Evolutionary conservation across 495 filamentous ascomycete species (phyloP), one percentile per base, ranked within the genome.

Genomic region (Penicillium lividum): DNA sequence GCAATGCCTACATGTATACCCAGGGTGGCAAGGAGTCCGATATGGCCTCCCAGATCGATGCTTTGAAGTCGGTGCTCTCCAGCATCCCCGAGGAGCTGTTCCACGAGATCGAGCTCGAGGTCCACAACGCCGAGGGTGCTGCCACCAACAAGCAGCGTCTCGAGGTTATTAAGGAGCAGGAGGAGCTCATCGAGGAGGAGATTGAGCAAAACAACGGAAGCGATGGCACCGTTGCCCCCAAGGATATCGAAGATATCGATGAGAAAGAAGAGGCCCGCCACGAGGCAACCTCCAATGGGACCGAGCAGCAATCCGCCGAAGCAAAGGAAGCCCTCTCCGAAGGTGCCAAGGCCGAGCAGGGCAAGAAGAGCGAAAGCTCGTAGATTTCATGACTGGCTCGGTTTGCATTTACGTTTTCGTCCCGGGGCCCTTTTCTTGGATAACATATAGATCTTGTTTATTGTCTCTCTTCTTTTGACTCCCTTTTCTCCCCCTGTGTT

Each of bases 41-140:
- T 66, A 87, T 97, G 68, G 84, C 88, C 22, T 89, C 85, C 30
- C 94, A 98, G 75, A 95, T 98, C 62, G 93, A 98, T 58, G 90
- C 95, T 2, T 84, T 99, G 31, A 91, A 92, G 49, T 87, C 90
- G 18, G 94, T 99, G 15, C 81, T 99, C 31, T 92, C 89, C 29
- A 91, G 88, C 49, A 98, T 99, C 58, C 94, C 94, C 5, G 94
- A 99, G 76, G 94, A 99, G 72, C 84, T 99, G 40, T 98, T 94
- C 88, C 94, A 99, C 79, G 94, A 99, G 77, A 97, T 98, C 59
- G 94, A 99, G 74, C 88, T 99, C 31, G 95, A 98, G 79, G 93
- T 98, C 28, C 91, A 98, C 80, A 95, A 88, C 56, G 91, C 92
- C 48, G 94, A 99, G 77, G 94, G 94, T 56, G 94, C 93, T 10